Percentiles rank a stretch among this genome's conserved stretches.
phyloP scores from a whole-genome alignment of 192 early-diverging fungal genomes.

The Kickxella alabastrina region DNA sequence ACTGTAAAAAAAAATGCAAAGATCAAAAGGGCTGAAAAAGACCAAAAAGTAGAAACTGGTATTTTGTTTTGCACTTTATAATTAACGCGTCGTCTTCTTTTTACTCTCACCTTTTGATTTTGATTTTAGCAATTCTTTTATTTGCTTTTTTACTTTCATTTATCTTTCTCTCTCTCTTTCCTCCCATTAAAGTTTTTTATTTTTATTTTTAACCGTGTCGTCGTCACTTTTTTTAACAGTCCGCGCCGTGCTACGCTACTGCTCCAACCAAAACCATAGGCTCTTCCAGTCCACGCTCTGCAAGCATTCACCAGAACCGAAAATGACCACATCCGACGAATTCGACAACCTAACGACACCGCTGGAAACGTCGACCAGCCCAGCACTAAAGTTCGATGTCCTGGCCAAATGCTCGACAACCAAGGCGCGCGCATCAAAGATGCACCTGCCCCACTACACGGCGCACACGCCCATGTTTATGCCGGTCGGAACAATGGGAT shows the following conservation, averaged over 20 bases:
- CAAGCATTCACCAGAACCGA: too few relatives aligned
- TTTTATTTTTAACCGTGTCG: too few relatives aligned
- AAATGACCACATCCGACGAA: conserved; percentile 30
- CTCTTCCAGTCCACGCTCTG: too few relatives aligned
- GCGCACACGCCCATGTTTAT: conserved; percentile 84
- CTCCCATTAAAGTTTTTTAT: conserved; percentile 1
- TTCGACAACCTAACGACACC: conserved; percentile 32
- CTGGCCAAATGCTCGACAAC: conserved; percentile 76
- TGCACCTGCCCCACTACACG: conserved; percentile 76
- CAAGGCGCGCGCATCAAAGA: conserved; percentile 70
- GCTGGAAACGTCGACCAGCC: conserved; percentile 36
- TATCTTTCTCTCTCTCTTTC: not conserved
- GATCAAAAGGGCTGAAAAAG: too few relatives aligned
- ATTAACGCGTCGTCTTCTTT: too few relatives aligned
- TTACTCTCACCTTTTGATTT: too few relatives aligned
- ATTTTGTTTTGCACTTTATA: too few relatives aligned
- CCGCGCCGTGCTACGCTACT: not conserved
- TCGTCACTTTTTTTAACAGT: not conserved
- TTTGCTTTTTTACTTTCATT: not conserved
- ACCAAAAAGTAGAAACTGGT: too few relatives aligned
- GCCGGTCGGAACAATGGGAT: conserved; percentile 84
- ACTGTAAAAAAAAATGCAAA: too few relatives aligned
- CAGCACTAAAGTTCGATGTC: conserved; percentile 70
- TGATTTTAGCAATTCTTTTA: too few relatives aligned
- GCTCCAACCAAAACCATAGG: too few relatives aligned